A percentile compares a stretch with the other conserved stretches of the same genome.
Evolutionary conservation across 805 yeast genomes (phyloP).

Genomic region (Ogataea parapolymorpha): DNA sequence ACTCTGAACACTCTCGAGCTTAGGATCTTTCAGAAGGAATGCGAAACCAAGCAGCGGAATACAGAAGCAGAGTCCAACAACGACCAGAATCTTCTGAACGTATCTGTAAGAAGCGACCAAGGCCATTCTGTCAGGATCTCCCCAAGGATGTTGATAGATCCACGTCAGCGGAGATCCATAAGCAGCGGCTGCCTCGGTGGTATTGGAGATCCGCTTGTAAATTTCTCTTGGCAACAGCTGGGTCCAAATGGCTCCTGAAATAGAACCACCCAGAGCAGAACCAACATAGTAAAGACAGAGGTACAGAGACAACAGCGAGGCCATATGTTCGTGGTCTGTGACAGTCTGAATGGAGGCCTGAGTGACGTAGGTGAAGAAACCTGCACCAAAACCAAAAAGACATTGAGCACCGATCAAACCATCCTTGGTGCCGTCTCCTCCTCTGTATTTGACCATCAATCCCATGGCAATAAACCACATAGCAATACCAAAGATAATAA

Average conservation of each 20-base stretch:
- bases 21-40: conserved; percentile 47
- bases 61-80: conserved; percentile 53
- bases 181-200: conserved; percentile 41
- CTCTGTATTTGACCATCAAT: conserved; percentile 53
- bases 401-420: conserved; percentile 67
- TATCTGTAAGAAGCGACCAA: conserved; percentile 56
- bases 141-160: conserved; percentile 51
- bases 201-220: conserved; percentile 35
- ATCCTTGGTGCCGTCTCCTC: conserved; percentile 40
- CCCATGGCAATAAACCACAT: conserved; percentile 65
- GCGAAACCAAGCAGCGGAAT: conserved; percentile 48
- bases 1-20: conserved; percentile 18
- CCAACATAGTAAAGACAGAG: conserved; percentile 61
- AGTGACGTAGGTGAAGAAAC: conserved; percentile 63
- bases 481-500: conserved; percentile 54
- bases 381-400: conserved; percentile 70
- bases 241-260: conserved; percentile 74
- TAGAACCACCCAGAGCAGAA: conserved; percentile 56
- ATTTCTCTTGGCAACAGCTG: conserved; percentile 49
- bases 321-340: conserved; percentile 62
- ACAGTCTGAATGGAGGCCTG: conserved; percentile 60
- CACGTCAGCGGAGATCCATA: conserved; percentile 55
- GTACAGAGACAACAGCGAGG: conserved; percentile 55
- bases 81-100: conserved; percentile 56
- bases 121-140: conserved; percentile 55